Evolutionary conservation across 2,329 filamentous ascomycete species (phyloP), one percentile per base, ranked within the genome.

Genomic region (Pseudocercospora fijiensis): DNA sequence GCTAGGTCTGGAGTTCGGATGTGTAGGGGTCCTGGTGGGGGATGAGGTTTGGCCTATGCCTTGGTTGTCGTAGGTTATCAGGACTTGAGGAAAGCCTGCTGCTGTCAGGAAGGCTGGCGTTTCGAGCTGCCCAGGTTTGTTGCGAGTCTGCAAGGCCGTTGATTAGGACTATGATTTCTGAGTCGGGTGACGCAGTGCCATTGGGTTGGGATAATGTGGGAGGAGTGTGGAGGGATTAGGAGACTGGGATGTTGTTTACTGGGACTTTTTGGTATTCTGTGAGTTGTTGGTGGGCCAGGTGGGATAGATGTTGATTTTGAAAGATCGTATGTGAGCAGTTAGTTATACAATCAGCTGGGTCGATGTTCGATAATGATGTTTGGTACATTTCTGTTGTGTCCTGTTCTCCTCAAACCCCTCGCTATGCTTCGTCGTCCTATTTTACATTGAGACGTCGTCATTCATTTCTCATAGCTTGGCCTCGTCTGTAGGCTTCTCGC

Each of bases 401-500:
- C n/a, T n/a, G 16, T 41, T 41, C 37, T 56, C 13, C 20, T 24
- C 28, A 56, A 57, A 60, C 58, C 58, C 58, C 62, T 52, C 62
- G 62, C 62, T 64, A 59, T 64, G 62, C 62, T 64, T 61, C 61
- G 28, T 49, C 18, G 20, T 20, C 26, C 10, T 58, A 49, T 49
- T n/a, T 8, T 28, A 62, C 59, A 61, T 10, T 13, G 28, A 33
- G 13, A 13, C 9, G 45, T 33, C 47, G 22, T 56, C n/a, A 5
- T 5, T 16, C 28, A 5, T 56, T 20, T 9, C 16, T 68, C 53
- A 70, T 4, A 70, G 47, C 57, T 68, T 68, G 33, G 67, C 60
- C 41, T 67, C 66, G 30, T 75, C 73, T 13, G 72, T 73, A 4
- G 71, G 71, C 72, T 75, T 75, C 69, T 93, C 90, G 0, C 92